phyloP scores from a whole-genome alignment of 805 yeast species.

The Candida awuae region DNA sequence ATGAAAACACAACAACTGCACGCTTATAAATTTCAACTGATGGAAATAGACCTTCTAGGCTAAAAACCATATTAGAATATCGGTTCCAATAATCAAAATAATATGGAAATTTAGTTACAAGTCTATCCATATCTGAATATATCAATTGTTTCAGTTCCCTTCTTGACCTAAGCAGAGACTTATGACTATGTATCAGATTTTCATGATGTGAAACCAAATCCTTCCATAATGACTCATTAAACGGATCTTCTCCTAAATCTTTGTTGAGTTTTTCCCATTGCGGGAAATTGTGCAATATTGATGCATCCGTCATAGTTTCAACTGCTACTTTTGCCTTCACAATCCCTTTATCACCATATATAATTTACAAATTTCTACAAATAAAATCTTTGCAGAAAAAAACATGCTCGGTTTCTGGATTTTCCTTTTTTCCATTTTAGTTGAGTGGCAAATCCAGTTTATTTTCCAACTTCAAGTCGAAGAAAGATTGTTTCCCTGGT shows the following conservation, averaged over 20 bases:
- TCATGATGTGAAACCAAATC: constrained; percentile 21
- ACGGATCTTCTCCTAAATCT: constrained; percentile 19
- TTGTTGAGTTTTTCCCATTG: constrained; percentile 22
- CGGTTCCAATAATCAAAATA: constrained; percentile 58
- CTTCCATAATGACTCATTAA: constrained; percentile 22
- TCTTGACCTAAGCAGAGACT: constrained; percentile 12
- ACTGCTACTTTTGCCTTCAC: no score
- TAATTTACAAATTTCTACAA: no score
- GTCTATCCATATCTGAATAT: constrained; percentile 29
- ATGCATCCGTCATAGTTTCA: constrained; percentile 2
- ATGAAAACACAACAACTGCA: constrained; percentile 44
- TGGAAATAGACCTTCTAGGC: constrained; percentile 44
- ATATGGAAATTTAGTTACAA: constrained; percentile 51
- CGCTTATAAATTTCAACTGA: constrained; percentile 39
- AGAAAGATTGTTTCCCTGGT: no score
- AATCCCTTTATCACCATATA: no score
- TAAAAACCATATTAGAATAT: constrained; percentile 47
- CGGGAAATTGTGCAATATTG: constrained; percentile 18
- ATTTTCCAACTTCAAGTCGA: no score
- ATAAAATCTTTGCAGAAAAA: no score
- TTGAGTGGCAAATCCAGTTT: constrained; percentile 1
- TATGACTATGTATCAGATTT: constrained; percentile 18
- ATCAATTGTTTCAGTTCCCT: constrained; percentile 15
- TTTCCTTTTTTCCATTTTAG: neutral
- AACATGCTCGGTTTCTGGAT: neutral